Evolutionary conservation across 2,329 filamentous ascomycete genomes (phyloP), one percentile per base, ranked within the genome.

Genomic region (Claviceps lovelessii): DNA sequence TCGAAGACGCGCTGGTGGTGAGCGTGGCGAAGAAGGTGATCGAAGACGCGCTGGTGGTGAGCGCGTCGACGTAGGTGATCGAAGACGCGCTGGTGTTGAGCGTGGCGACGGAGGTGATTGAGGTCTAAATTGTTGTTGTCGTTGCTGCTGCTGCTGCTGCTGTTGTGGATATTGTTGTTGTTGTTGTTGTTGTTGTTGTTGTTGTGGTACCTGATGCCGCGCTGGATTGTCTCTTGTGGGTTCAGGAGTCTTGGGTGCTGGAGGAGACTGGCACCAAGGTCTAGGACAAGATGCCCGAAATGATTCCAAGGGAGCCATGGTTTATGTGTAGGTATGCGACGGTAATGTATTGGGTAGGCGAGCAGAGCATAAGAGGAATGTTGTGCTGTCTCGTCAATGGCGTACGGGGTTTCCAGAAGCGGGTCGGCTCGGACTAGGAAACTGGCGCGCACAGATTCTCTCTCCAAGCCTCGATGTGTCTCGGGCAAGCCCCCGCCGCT

Each of bases 161-260:
- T 28, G 19, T 28, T 46, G 19, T 28, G 11, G 44, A 42, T 41
- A 17, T 41, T 41, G 39, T 39, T 39, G 37, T 29, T 28, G 35
- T 11, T 37, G 17, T 23, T 2, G 7, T 10, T 19, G 42, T 44
- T 44, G 42, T 46, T 46, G n/a, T 28, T 45, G 19, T 28, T 28
- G n/a, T 28, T 45, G n/a, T 28, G 10, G 44, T 28, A 11, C 8
- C 13, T 77, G 74, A 9, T 72, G 69, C 55, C 69, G 70, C 46
- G 65, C 64, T 28, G 67, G 60, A 44, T 64, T 63, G 33, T 65
- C 61, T 31, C 67, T 59, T 54, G 65, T 65, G 54, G 78, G 78
- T 61, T 81, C 79, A 29, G 79, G 78, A 10, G 79, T 81, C 61
- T 66, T 76, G 51, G 73, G 74, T 13, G 67, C 63, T 50, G 68